Base-by-base conservation (phyloP, 345 rosid species). In the Linum usitatissimum region DNA sequence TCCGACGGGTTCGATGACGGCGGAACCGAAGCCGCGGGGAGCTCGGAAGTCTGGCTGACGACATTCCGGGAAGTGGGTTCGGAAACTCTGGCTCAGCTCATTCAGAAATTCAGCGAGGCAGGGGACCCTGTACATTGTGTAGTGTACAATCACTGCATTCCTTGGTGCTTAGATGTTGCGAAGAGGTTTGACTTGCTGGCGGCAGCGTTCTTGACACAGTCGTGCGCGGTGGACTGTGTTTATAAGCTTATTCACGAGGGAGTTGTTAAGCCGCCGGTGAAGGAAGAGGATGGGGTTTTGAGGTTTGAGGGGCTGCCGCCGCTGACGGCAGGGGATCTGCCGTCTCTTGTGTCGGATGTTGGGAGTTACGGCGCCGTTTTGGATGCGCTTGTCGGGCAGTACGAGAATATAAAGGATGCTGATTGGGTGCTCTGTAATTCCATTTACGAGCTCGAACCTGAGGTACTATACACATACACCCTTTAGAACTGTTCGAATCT, bases 1-100 rank as follows among this genome's bases (percentile, higher is more conserved):
- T 71, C 76, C 28, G 78, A 81, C 1, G 84, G 78, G 5, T 80
- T 79, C 48, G 74, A 59, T 13, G 82, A 80, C 18, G 66, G 71
- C 5, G 70, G 80, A 0, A 69, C 76, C 3, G 3, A 0, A 9
- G 30, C 7, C 0, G 23, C 60, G 0, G 78, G 67, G 0, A 66
- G 57, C 65, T 0, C 7, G 0, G 36, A 65, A 3, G 62, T 56
- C 14, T 78, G 68, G 64, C 62, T 69, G 54, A 38, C 68, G 12
- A 31, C 62, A 0, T 62, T 76, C 28, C 8, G 42, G 62, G 38
- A 49, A 9, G 71, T 68, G 56, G 75, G 76, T 15, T 59, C 70
- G 2, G 20, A 60, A 55, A 69, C 71, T 39, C 64, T 79, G 9
- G 3, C 20, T 0, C 10, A 58, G 18, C 71, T 76, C 9, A 57